Percentiles rank a stretch among this genome's conserved stretches.
Evolutionary conservation across 2,329 filamentous ascomycete genomes (phyloP).

Genomic region (Beauveria sp.): DNA sequence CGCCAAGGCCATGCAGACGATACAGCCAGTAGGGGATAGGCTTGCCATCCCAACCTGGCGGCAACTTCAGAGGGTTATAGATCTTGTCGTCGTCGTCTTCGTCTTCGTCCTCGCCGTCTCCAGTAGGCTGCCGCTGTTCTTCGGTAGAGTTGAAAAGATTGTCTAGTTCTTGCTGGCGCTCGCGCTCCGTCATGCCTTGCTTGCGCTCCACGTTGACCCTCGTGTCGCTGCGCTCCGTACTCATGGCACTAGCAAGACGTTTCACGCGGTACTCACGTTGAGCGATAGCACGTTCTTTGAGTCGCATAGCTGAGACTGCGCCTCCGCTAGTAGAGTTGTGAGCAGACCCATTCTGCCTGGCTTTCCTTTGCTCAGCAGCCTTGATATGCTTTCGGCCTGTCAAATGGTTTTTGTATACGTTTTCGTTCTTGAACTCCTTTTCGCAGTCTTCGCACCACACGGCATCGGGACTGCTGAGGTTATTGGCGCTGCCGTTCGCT

Average conservation of each 20-base stretch:
- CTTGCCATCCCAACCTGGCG: slow-evolving; percentile 96
- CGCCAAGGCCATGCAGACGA: slow-evolving; percentile 88
- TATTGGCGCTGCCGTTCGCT: slow-evolving; percentile 22
- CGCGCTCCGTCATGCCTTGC: slow-evolving; percentile 94
- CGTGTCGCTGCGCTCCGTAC: slow-evolving; percentile 80
- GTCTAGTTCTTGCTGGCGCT: slow-evolving; percentile 88
- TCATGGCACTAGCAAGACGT: slow-evolving; percentile 73
- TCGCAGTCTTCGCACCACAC: slow-evolving; percentile 89
- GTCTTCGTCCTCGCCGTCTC: slow-evolving; percentile 60
- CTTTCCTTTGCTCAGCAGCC: slow-evolving; percentile 60
- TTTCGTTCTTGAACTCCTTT: slow-evolving; percentile 92
- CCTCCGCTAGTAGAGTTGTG: slow-evolving; percentile 20
- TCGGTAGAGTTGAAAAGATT: slow-evolving; percentile 56
- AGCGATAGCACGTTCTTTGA: slow-evolving; percentile 87
- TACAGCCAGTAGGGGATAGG: slow-evolving; percentile 99
- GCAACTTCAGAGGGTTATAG: slow-evolving; percentile 94
- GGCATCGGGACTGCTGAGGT: slow-evolving; percentile 46
- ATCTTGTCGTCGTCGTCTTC: slow-evolving; percentile 79
- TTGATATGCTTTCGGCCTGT: slow-evolving; percentile 89
- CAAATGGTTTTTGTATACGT: slow-evolving; percentile 86
- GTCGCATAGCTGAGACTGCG: slow-evolving; percentile 37
- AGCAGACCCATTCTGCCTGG: slow-evolving; percentile 34
- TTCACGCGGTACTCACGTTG: slow-evolving; percentile 80
- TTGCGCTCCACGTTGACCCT: slow-evolving; percentile 92
- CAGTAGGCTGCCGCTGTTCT: slow-evolving; percentile 27